Evolutionary conservation across 108 stramenopile species (phyloP), one percentile per base, ranked within the genome.

Genomic region (Chaetoceros muelleri): DNA sequence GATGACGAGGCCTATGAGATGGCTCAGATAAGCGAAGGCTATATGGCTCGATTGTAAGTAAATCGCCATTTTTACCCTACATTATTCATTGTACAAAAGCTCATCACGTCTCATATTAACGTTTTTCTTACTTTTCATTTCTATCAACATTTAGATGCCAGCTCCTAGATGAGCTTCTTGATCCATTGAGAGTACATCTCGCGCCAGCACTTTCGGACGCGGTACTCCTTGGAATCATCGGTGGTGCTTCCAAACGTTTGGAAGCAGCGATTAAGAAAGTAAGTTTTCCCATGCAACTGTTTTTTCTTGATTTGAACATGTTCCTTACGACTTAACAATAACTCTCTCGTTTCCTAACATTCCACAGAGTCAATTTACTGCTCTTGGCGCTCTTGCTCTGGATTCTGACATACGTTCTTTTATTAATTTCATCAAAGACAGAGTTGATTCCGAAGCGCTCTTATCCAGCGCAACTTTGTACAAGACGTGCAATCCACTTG

Each of bases 351-450:
- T 2, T 62, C 31, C 45, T 13, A 2, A 28, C 24, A 23, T 26
- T 28, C 40, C 19, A 18, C 46, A 75, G 78, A 79, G 81, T 56
- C 72, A 74, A 46, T 85, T 84, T 48, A 87, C 89, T 17, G 75
- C 85, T 18, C 48, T 91, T 52, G 89, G 89, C 23, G 83, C 85
- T 46, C 55, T 91, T 48, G 73, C 79, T 24, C 68, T 91, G 44
- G 89, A 91, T 77, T 78, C 85, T 1, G 89, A 91, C 59, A 66
- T 91, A 28, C 79, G 89, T 19, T 84, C 83, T 58, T 52, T 91
- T 2, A 53, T 91, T 56, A 79, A 66, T 48, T 91, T 78, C 52
- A 65, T 70, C 28, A 86, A 86, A 45, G 81, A 77, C 55, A 76
- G 71, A 13, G 60, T 86, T 51, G 79, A 71, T 26, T 71, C 80